A percentile compares a stretch with the other conserved stretches of the same genome.
These are phyloP conservation scores for Hygrophila difformis DNA, from an alignment of 257 asterid species.

Conservation along the genomic window DNA sequence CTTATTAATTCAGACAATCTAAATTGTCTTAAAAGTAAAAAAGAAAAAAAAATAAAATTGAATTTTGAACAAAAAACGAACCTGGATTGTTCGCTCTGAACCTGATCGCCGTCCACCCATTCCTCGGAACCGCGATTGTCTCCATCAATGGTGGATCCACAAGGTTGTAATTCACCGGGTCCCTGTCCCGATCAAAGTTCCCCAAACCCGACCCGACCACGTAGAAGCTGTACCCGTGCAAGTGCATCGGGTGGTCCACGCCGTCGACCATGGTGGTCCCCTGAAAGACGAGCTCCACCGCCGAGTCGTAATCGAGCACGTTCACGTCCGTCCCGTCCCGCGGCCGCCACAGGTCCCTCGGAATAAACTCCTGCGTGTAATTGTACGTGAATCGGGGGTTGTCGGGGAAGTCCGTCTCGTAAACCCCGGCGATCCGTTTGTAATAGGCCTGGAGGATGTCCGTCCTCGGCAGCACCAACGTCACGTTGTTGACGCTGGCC, in stretches of 20 bases:
- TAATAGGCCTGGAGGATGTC: slow-evolving; percentile 9
- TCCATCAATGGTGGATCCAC: too few species aligned
- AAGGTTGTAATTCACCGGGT: too few species aligned
- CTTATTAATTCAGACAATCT: too few species aligned
- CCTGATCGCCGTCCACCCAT: too few species aligned
- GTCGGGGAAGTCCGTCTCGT: slow-evolving; percentile 10
- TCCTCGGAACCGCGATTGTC: too few species aligned
- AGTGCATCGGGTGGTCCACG: slow-evolving; percentile 31
- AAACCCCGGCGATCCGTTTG: slow-evolving; percentile 1
- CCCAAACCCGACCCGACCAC: too few species aligned
- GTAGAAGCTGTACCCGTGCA: too few species aligned
- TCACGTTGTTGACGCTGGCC: slow-evolving; percentile 15
- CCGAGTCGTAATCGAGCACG: slow-evolving; percentile 14
- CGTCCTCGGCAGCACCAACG: background rate
- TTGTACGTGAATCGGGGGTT: slow-evolving; percentile 15
- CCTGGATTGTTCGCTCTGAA: too few species aligned
- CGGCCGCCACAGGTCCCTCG: slow-evolving; percentile 13
- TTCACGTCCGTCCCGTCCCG: slow-evolving; percentile 19
- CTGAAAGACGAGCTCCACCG: slow-evolving; percentile 30
- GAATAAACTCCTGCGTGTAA: slow-evolving; percentile 5
- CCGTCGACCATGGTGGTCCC: slow-evolving; percentile 17
- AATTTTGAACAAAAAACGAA: too few species aligned
- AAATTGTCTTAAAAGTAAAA: too few species aligned
- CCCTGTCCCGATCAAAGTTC: too few species aligned
- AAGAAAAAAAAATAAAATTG: too few species aligned